Evolutionary conservation across 495 filamentous ascomycete species (phyloP).

Genomic region (Aeminium ludgeri): DNA sequence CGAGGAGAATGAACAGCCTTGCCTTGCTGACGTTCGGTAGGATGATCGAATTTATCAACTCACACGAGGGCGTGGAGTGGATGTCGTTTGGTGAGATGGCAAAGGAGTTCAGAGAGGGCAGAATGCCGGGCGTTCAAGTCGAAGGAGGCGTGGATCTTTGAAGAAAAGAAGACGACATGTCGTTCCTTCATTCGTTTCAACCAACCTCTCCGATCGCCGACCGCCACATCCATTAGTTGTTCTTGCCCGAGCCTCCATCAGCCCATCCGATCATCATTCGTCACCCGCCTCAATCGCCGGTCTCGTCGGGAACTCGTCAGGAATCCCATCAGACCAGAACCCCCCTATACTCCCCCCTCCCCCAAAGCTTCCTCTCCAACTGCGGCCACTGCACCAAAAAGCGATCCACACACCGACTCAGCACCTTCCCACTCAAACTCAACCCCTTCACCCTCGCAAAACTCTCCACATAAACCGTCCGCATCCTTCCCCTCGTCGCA

Average conservation of each 20-base stretch:
- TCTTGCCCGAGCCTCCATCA: too few species aligned
- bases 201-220: too few species aligned
- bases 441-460: conserved; percentile 69
- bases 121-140: conserved; percentile 15
- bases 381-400: conserved; percentile 63
- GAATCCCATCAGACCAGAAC: conserved; percentile 18
- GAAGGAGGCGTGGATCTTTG: conserved; percentile 17
- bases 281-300: too few species aligned
- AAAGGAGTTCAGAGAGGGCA: conserved; percentile 42
- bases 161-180: background rate
- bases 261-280: too few species aligned
- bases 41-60: conserved; percentile 56
- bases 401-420: conserved; percentile 46
- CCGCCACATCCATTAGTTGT: too few species aligned
- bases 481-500: conserved; percentile 33
- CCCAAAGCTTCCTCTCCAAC: conserved; percentile 29
- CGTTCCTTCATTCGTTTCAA: too few species aligned
- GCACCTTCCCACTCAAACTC: conserved; percentile 63
- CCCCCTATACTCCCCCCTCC: conserved; percentile 23
- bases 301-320: too few species aligned
- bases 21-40: too few species aligned
- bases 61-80: conserved; percentile 60
- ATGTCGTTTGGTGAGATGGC: conserved; percentile 54
- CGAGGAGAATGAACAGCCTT: too few species aligned
- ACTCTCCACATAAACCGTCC: conserved; percentile 72